Conservation (phyloP, 2,329 filamentous ascomycete species). For the Aspergillus unguis region DNA sequence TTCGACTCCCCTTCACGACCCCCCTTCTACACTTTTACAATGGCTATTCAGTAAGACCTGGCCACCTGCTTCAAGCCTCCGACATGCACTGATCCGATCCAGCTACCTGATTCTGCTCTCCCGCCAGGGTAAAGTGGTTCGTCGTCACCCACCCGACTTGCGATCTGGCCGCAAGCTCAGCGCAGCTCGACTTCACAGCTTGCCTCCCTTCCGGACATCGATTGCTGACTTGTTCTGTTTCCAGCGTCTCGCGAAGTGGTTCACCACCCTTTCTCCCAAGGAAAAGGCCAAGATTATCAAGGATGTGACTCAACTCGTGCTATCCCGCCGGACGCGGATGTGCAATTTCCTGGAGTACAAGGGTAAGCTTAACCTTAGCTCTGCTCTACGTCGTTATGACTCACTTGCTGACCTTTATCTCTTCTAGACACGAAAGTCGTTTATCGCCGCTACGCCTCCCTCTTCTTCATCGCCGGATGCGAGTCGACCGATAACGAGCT, state of each 20-base stretch:
- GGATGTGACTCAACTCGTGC: slow-evolving; percentile 95
- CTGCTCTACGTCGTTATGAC: not conserved
- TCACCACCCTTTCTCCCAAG: slow-evolving; percentile 93
- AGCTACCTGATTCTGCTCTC: slow-evolving; percentile 98
- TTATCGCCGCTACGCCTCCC: slow-evolving; percentile 95
- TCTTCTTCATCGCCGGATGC: slow-evolving; percentile 98
- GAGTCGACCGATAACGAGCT: slow-evolving; percentile 97
- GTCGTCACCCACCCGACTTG: slow-evolving; percentile 47
- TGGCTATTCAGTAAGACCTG: slow-evolving; percentile 35
- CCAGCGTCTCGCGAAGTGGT: slow-evolving; percentile 98
- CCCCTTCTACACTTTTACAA: slow-evolving; percentile 17
- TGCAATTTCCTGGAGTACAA: slow-evolving; percentile 99
- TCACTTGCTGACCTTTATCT: not conserved
- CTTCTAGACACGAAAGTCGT: slow-evolving; percentile 89
- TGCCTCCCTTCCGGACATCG: not conserved
- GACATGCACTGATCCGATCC: slow-evolving; percentile 19
- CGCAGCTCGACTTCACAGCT: slow-evolving; percentile 1
- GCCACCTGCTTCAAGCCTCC: not conserved
- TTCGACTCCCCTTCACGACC: slow-evolving; percentile 5
- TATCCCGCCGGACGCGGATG: slow-evolving; percentile 95
- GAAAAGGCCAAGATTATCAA: slow-evolving; percentile 99
- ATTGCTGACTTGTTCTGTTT: slow-evolving; percentile 25
- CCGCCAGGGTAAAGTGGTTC: slow-evolving; percentile 97
- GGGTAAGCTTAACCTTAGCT: slow-evolving; percentile 53
- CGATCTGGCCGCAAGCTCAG: slow-evolving; percentile 21